Percentiles rank a stretch among this genome's conserved stretches.
phyloP scores from a whole-genome alignment of 257 asterid genomes.

The Jaltomata sinuosa region DNA sequence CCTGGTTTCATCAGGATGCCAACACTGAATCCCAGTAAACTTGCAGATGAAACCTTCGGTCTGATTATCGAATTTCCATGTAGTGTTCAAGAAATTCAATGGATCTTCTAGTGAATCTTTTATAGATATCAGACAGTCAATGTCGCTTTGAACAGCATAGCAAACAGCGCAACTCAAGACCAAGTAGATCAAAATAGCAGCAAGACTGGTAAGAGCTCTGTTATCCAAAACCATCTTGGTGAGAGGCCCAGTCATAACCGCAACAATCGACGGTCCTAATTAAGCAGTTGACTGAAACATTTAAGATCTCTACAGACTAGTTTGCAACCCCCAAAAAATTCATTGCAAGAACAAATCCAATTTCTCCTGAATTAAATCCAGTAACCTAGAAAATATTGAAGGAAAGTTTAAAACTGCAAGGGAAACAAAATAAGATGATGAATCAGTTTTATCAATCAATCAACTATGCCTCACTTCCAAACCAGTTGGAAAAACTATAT shows the following conservation, averaged over 20 bases:
- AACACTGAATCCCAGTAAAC: slow-evolving; percentile 62
- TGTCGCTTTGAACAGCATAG: slow-evolving; percentile 34
- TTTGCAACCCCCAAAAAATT: neutral
- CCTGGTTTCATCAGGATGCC: slow-evolving; percentile 67
- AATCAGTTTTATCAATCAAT: neutral
- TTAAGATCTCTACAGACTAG: neutral
- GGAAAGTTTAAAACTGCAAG: neutral
- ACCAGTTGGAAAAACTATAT: neutral
- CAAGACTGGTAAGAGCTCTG: slow-evolving; percentile 17
- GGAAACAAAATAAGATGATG: neutral
- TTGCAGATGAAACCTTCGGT: slow-evolving; percentile 56
- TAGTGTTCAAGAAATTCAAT: slow-evolving; percentile 11
- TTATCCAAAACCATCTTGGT: slow-evolving; percentile 15
- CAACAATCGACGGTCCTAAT: neutral
- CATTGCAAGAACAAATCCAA: slow-evolving; percentile 5
- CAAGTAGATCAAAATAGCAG: slow-evolving; percentile 26
- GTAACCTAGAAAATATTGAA: neutral
- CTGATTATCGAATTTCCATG: slow-evolving; percentile 59
- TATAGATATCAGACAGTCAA: slow-evolving; percentile 55
- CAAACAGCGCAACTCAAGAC: slow-evolving; percentile 19
- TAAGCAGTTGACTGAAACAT: neutral
- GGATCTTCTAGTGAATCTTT: slow-evolving; percentile 49
- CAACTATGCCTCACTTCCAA: neutral
- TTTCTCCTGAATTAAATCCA: neutral
- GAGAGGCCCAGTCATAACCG: slow-evolving; percentile 8